Evolutionary conservation across 2,329 filamentous ascomycete species (phyloP).

Genomic region (Grosmannia serpens): DNA sequence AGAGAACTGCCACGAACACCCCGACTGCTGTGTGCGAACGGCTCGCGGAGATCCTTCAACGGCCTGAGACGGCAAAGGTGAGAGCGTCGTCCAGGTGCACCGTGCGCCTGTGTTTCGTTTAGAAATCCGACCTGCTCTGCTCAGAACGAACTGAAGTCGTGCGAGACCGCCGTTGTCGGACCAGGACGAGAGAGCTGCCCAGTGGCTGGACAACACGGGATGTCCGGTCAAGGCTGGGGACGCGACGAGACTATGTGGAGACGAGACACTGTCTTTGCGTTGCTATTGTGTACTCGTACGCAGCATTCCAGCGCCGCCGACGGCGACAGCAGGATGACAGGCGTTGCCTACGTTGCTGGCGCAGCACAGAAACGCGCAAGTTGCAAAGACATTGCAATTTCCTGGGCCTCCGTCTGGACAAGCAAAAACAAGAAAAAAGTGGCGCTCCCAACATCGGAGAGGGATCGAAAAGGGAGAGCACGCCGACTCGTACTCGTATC

Average conservation of each 20-base stretch:
- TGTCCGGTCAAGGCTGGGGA: not conserved
- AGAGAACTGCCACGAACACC: not conserved
- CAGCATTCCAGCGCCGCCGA: not conserved
- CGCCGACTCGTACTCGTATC: not conserved
- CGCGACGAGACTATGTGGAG: not conserved
- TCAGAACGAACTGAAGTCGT: not conserved
- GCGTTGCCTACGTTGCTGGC: no score
- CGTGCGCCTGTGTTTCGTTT: not conserved
- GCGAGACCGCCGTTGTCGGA: no score
- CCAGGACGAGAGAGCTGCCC: no score
- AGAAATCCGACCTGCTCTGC: not conserved
- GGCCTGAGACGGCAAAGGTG: not conserved
- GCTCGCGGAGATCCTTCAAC: not conserved
- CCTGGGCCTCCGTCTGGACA: not conserved
- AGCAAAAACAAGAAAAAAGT: not conserved
- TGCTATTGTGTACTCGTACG: not conserved
- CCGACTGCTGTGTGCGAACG: not conserved
- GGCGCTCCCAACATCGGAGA: not conserved
- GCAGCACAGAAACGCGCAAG: not conserved
- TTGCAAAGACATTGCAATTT: not conserved
- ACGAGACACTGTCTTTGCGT: not conserved
- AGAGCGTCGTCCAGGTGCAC: not conserved
- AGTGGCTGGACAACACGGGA: not conserved
- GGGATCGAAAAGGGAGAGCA: not conserved
- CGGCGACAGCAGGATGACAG: not conserved